Evolutionary conservation across 164 flowering plant species (phyloP).

Genomic region (Euptelea pleiosperma): DNA sequence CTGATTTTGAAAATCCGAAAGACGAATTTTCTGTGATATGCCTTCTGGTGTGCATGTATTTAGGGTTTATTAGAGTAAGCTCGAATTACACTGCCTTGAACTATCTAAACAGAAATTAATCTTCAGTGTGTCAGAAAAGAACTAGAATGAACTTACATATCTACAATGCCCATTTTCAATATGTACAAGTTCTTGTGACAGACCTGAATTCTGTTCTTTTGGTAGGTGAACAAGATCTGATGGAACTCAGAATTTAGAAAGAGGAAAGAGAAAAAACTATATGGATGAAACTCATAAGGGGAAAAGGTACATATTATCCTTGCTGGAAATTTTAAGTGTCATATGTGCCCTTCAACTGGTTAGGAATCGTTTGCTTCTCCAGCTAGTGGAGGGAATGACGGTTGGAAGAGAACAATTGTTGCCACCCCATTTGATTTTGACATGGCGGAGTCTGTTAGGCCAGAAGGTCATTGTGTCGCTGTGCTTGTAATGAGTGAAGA

Average conservation of each 20-base stretch:
- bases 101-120: too few relatives aligned
- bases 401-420: constrained; percentile 75
- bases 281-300: constrained; percentile 57
- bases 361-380: not conserved
- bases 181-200: not conserved
- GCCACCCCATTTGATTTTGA: constrained; percentile 96
- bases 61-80: too few relatives aligned
- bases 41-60: too few relatives aligned
- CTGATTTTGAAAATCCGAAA: too few relatives aligned
- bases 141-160: too few relatives aligned
- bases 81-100: too few relatives aligned
- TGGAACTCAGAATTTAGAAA: constrained; percentile 50
- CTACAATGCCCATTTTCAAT: too few relatives aligned
- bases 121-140: too few relatives aligned
- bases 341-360: not conserved
- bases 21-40: too few relatives aligned
- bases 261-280: constrained; percentile 44
- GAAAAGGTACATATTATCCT: constrained; percentile 54
- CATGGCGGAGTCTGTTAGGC: constrained; percentile 77
- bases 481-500: constrained; percentile 99
- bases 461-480: constrained; percentile 98
- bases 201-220: constrained; percentile 3
- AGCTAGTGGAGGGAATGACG: constrained; percentile 69
- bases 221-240: constrained; percentile 64
- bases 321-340: not conserved